Percentiles rank a stretch among this genome's conserved stretches.
phyloP scores from a whole-genome alignment of 306 rosid genomes.

The Castanea mollissima region DNA sequence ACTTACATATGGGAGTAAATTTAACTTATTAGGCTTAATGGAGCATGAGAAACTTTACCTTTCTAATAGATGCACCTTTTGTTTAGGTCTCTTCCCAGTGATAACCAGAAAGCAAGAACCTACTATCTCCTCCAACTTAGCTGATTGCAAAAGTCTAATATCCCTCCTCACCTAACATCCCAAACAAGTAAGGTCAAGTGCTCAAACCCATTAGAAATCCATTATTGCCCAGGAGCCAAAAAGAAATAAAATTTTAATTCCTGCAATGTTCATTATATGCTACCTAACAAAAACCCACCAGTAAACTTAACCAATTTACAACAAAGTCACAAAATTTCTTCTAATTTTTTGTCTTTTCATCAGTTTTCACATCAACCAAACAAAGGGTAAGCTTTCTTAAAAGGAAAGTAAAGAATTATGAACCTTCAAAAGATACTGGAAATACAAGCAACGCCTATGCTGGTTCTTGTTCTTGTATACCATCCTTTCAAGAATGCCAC shows the following conservation, averaged over 20 bases:
- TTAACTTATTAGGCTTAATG: too few relatives aligned
- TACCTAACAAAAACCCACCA: background rate
- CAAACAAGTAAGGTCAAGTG: conserved; percentile 5
- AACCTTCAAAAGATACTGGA: conserved; percentile 79
- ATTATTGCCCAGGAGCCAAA: background rate
- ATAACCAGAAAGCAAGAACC: conserved; percentile 62
- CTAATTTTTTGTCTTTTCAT: background rate
- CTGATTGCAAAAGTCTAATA: conserved; percentile 54
- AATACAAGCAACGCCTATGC: conserved; percentile 80
- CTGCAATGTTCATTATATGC: background rate
- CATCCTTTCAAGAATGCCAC: conserved; percentile 63
- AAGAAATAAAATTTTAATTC: background rate
- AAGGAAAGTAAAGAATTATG: background rate
- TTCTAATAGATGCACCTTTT: conserved; percentile 73
- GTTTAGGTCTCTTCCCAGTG: conserved; percentile 68
- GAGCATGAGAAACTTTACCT: conserved; percentile 37
- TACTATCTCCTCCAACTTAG: conserved; percentile 69
- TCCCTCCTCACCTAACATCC: conserved; percentile 71
- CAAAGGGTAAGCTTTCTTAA: background rate
- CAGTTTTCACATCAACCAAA: background rate
- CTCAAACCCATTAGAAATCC: background rate
- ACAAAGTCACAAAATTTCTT: background rate
- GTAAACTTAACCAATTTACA: background rate
- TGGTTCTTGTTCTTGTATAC: conserved; percentile 88
- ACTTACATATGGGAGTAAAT: conserved; percentile 11